Evolutionary conservation across 352 stramenopile species (phyloP).

Genomic region (Phytopythium sindhum): DNA sequence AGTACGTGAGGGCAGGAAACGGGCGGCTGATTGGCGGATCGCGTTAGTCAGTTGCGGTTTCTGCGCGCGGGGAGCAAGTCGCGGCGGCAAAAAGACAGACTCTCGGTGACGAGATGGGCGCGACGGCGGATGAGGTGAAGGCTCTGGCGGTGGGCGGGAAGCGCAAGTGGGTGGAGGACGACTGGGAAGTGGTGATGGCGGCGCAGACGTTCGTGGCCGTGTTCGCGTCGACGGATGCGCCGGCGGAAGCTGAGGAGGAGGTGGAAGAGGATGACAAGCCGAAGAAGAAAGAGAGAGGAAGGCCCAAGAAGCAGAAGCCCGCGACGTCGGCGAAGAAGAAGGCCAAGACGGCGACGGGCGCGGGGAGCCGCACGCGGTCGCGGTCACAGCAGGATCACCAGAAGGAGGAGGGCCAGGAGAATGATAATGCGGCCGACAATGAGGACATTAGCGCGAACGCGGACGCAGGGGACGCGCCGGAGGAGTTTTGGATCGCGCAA

Average conservation of each 20-base stretch:
- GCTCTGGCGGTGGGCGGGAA: conserved; percentile 19
- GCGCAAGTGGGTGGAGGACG: conserved; percentile 64
- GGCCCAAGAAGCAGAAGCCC: background rate
- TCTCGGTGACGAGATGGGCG: background rate
- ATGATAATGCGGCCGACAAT: conserved; percentile 11
- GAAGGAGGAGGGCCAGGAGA: conserved; percentile 8
- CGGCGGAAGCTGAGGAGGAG: conserved; percentile 12
- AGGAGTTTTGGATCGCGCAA: conserved; percentile 69
- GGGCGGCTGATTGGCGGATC: background rate
- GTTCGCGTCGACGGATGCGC: conserved; percentile 26
- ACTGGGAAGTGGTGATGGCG: conserved; percentile 67
- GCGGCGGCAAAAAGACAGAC: background rate
- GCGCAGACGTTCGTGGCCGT: conserved; percentile 68
- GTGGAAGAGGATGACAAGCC: conserved; percentile 6
- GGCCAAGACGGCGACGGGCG: conserved; percentile 11
- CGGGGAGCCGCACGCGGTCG: conserved; percentile 1
- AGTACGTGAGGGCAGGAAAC: background rate
- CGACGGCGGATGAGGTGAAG: background rate
- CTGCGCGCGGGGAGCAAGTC: background rate
- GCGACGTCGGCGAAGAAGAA: conserved; percentile 12
- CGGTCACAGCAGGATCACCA: background rate
- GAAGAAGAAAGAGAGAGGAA: conserved; percentile 1
- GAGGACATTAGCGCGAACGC: conserved; percentile 5
- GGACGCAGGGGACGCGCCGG: background rate
- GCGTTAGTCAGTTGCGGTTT: background rate